phyloP scores from a whole-genome alignment of 345 rosid species.

The Aethionema arabicum region DNA sequence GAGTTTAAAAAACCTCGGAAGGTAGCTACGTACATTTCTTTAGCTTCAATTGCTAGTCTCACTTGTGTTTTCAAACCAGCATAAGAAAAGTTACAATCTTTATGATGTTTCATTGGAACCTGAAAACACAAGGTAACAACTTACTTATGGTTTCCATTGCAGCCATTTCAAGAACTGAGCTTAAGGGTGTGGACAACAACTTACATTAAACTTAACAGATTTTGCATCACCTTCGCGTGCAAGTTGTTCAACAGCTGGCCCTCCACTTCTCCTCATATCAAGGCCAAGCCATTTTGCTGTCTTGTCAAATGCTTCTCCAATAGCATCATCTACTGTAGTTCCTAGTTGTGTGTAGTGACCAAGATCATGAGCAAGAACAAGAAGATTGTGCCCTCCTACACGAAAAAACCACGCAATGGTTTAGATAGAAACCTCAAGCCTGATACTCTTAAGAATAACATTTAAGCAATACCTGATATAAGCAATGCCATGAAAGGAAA shows the following conservation, averaged over 20 bases:
- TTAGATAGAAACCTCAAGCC: conserved; percentile 16
- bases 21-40: conserved; percentile 56
- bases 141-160: background rate
- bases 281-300: conserved; percentile 97
- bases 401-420: background rate
- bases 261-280: conserved; percentile 89
- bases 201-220: conserved; percentile 70
- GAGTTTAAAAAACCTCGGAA: conserved; percentile 22
- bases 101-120: conserved; percentile 90
- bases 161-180: background rate
- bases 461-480: conserved; percentile 62
- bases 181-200: conserved; percentile 35
- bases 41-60: conserved; percentile 80
- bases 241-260: conserved; percentile 93
- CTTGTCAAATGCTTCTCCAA: conserved; percentile 95
- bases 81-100: conserved; percentile 90
- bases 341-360: conserved; percentile 93
- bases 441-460: background rate
- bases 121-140: conserved; percentile 32
- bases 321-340: conserved; percentile 92
- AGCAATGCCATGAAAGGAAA: conserved; percentile 95
- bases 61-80: conserved; percentile 99
- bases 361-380: conserved; percentile 78
- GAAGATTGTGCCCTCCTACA: conserved; percentile 86
- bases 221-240: conserved; percentile 84